phyloP scores from a whole-genome alignment of 2,329 filamentous ascomycete species.

The Penicillium aurantiogriseum region DNA sequence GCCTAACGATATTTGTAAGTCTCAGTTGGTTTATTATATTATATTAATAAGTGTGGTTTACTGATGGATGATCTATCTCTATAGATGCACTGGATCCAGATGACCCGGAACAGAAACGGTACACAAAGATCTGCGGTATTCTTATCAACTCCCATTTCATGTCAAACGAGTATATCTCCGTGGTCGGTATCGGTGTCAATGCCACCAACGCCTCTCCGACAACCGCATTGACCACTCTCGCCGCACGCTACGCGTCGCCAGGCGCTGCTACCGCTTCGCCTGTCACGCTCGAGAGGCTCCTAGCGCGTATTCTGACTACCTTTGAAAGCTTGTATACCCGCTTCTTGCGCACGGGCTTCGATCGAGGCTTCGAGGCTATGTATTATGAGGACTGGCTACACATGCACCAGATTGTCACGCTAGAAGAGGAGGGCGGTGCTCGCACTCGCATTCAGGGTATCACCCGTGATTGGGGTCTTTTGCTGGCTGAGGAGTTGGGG shows the following conservation, averaged over 20 bases:
- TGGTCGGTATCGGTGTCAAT: slow-evolving; percentile 86
- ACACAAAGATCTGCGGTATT: slow-evolving; percentile 91
- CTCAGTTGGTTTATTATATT: neutral
- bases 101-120: slow-evolving; percentile 51
- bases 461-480: slow-evolving; percentile 83
- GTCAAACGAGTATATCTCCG: slow-evolving; percentile 73
- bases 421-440: slow-evolving; percentile 76
- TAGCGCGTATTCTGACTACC: slow-evolving; percentile 72
- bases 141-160: slow-evolving; percentile 84
- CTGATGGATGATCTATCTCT: neutral
- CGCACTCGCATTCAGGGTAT: slow-evolving; percentile 80
- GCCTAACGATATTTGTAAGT: slow-evolving; percentile 89
- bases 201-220: slow-evolving; percentile 80
- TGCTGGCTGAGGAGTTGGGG: slow-evolving; percentile 80
- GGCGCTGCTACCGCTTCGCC: slow-evolving; percentile 57
- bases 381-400: slow-evolving; percentile 91
- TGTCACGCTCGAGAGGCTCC: slow-evolving; percentile 73
- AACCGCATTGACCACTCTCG: slow-evolving; percentile 76
- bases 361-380: slow-evolving; percentile 64
- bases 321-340: slow-evolving; percentile 74
- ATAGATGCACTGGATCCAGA: slow-evolving; percentile 65
- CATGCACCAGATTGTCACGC: slow-evolving; percentile 67
- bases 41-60: neutral
- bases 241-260: slow-evolving; percentile 47
- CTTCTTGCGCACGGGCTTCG: slow-evolving; percentile 76